Conservation (phyloP, 225 moss, liverwort and hornwort genomes). For the Polytrichum formosum region DNA sequence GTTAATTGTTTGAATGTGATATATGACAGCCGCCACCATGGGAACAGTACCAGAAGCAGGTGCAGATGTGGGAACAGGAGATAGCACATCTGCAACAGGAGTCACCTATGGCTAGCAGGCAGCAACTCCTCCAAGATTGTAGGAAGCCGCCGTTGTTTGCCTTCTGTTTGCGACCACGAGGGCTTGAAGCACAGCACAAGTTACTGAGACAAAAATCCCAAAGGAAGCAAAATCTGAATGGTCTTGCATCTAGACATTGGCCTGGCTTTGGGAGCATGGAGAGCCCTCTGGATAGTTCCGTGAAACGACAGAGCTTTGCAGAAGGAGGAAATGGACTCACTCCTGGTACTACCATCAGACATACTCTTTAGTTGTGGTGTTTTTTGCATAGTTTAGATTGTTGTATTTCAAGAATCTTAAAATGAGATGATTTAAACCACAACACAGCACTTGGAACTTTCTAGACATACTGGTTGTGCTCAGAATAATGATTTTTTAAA, state of each 20-base stretch:
- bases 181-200: slow-evolving; percentile 81
- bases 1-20: not conserved
- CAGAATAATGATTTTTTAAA: too few relatives aligned
- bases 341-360: slow-evolving; percentile 41
- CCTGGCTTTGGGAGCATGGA: slow-evolving; percentile 57
- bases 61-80: slow-evolving; percentile 74
- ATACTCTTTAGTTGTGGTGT: too few relatives aligned
- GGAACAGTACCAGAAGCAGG: slow-evolving; percentile 82
- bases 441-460: too few relatives aligned
- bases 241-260: slow-evolving; percentile 73
- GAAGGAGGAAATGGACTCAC: slow-evolving; percentile 55
- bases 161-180: slow-evolving; percentile 93
- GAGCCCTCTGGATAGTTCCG: slow-evolving; percentile 48
- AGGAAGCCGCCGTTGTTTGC: slow-evolving; percentile 88
- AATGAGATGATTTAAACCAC: too few relatives aligned
- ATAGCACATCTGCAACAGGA: slow-evolving; percentile 65
- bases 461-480: too few relatives aligned
- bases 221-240: slow-evolving; percentile 60
- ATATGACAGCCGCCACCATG: slow-evolving; percentile 87
- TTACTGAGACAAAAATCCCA: slow-evolving; percentile 86
- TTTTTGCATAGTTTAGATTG: not conserved
- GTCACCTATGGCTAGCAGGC: slow-evolving; percentile 62
- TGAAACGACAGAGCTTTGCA: slow-evolving; percentile 48
- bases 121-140: slow-evolving; percentile 53
- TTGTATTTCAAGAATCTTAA: not conserved